Percentiles rank a stretch among this genome's conserved stretches.
Conservation (phyloP, 2,329 filamentous ascomycete species). For the Chaetomium sp. region DNA sequence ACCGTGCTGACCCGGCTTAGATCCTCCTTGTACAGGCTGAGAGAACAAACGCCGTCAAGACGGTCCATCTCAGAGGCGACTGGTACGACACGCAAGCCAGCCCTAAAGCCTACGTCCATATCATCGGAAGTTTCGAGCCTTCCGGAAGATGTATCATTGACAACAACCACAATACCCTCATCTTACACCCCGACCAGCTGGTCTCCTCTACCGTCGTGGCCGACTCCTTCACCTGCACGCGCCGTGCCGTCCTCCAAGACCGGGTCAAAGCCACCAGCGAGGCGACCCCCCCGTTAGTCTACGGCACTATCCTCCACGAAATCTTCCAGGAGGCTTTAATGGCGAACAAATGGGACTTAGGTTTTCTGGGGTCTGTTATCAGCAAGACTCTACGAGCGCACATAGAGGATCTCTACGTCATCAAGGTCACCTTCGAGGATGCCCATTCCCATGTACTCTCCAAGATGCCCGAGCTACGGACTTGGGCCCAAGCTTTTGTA, state of each 20-base stretch:
- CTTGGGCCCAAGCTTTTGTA: constrained; percentile 84
- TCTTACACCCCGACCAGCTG: constrained; percentile 92
- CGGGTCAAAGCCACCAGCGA: constrained; percentile 89
- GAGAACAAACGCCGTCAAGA: constrained; percentile 63
- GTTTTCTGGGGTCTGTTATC: constrained; percentile 68
- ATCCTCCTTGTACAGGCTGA: constrained; percentile 83
- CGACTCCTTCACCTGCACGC: constrained; percentile 91
- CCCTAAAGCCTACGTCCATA: constrained; percentile 76
- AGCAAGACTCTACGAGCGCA: constrained; percentile 72
- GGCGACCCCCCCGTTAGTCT: constrained; percentile 77
- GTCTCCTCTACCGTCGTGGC: constrained; percentile 93
- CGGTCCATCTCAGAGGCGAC: constrained; percentile 76
- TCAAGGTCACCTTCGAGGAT: constrained; percentile 71
- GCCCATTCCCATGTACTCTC: constrained; percentile 79
- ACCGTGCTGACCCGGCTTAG: constrained; percentile 47
- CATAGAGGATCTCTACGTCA: constrained; percentile 86
- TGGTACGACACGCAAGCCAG: constrained; percentile 83
- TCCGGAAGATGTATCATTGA: constrained; percentile 78
- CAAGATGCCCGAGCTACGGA: constrained; percentile 78
- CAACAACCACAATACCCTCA: constrained; percentile 79
- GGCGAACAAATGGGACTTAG: constrained; percentile 75
- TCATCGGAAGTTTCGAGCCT: constrained; percentile 75
- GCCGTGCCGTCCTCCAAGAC: constrained; percentile 90
- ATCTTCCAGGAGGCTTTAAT: constrained; percentile 90
- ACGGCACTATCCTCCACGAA: constrained; percentile 92